Evolutionary conservation across 2,329 filamentous ascomycete species (phyloP), one percentile per base, ranked within the genome.

Genomic region (Pyricularia grisea): DNA sequence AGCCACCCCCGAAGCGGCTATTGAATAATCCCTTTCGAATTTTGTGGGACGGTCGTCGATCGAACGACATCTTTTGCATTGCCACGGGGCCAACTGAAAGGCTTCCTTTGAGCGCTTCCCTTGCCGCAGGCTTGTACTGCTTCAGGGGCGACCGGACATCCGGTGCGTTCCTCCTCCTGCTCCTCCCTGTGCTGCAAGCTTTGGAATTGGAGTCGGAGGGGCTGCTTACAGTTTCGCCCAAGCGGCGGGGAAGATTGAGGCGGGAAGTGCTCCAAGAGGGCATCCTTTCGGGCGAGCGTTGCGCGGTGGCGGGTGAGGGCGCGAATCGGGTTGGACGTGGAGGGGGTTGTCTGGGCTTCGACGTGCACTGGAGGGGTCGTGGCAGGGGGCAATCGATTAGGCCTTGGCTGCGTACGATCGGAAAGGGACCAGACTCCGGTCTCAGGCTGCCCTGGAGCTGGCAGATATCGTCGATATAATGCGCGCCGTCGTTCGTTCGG

Each of bases 171-270:
- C 12, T 55, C 27, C 65, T 42, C 25, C 30, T 67, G 31, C 36
- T 67, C 36, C 50, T 67, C 65, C 65, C 50, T 63, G 60, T 63
- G 60, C 68, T 69, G 64, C 67, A 69, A 69, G 71, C 70, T 27
- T 68, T 71, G 69, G 71, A 71, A 71, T 69, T 69, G 69, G 70
- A 70, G 76, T 70, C 65, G 63, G 70, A 72, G 67, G 71, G 70
- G 65, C 71, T 71, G 72, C 80, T 74, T 79, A 82, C 80, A 72
- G 81, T 79, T 72, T 83, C 81, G 74, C 81, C 81, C 71, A 83
- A 81, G 67, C 81, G 81, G 75, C 81, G 81, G 68, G 81, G 81
- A 76, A 83, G 25, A 28, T 63, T 63, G 1, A 63, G 60, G 27
- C 60, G 60, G 25, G 60, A 63, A 28, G 25, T 63, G 27, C 25